Base-by-base conservation (phyloP, 2,329 filamentous ascomycete species). In the Stachybotrys elegans region DNA sequence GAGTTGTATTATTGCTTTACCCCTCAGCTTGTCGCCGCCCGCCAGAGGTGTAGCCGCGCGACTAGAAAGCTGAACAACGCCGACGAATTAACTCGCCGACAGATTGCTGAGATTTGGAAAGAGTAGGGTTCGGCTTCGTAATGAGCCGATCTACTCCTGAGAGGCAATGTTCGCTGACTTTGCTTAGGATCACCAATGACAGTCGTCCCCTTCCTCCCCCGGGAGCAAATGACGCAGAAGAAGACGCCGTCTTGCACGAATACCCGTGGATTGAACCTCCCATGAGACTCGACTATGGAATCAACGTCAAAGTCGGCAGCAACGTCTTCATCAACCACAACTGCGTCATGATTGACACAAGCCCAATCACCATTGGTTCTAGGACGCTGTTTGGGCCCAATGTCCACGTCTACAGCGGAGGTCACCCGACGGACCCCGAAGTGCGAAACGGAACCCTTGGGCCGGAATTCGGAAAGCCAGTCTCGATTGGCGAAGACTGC, bases 311-410 rank as follows among this genome's bases (percentile, higher is more conserved):
- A 21, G 46, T 61, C 4, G 88, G 86, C 16, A 68, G 78, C 36
- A 80, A 81, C 43, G 86, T 87, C 13, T 93, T 83, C 56, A 75
- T 95, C 60, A 95, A 78, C 66, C 82, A 76, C 59, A 83, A 88
- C 63, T 83, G 79, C 54, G 83, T 81, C 6, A 86, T 89, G 59
- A 69, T 94, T 22, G 90, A 95, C 59, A 91, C 86, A 2, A 86
- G 83, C 60, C 65, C 72, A 22, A 85, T 94, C 44, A 81, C 74
- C 1, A 80, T 95, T 40, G 90, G 90, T 1, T 77, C 82, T 5
- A 80, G 89, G 43, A 92, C 87, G 1, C 68, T 95, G 21, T 70
- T 93, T 34, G 90, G 87, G 0, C 88, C 90, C 2, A 87, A 88
- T 57, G 86, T 89, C 34, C 81, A 73, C 29, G 78, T 95, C 53